Evolutionary conservation across 148 eudicot genomes (phyloP), one percentile per base, ranked within the genome.

Genomic region (Linanthus parryae): DNA sequence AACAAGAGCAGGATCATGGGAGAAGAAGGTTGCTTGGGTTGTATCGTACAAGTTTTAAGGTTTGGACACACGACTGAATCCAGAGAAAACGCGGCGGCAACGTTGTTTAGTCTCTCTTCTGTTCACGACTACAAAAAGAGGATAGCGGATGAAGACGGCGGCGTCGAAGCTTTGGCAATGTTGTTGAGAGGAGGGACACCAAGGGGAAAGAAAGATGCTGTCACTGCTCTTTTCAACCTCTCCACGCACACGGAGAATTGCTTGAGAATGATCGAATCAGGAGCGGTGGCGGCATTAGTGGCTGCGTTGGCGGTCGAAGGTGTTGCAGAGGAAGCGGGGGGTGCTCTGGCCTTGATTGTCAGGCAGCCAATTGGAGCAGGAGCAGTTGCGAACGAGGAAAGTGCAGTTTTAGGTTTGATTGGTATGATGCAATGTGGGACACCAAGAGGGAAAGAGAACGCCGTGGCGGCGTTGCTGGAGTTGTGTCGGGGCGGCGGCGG

Each of bases 281-380:
- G 85, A 24, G 95, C 78, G 3, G 73, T 85, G 19, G 39, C 62
- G 12, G 67, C 83, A 10, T 64, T 85, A 25, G 74, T 81, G 2
- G 79, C 45, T 30, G 78, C 88, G 0, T 25, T 85, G 43, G 73
- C 53, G 25, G 65, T 69, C 17, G 88, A 81, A 6, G 74, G 63
- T n/a, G 81, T 85, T 12, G 66, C 81, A 0, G 88, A 85, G 57
- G 95, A 81, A 71, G 88, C 88, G 1, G 83, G 85, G 0, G 95
- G 88, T 5, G 76, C 81, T 1, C 48, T 85, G 69, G 88, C 81
- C 26, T 59, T 82, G 52, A 64, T 82, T 9, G 88, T 82, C 22
- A 56, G 95, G 59, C 85, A 69, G 59, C 81, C 80, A 3, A 57
- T 56, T 24, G 95, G 85, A 15, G 85, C 88, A 0, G 73, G 69